Evolutionary conservation across 1,284 basidiomycete genomes (phyloP).

Genomic region (Rhodotorula sp.): DNA sequence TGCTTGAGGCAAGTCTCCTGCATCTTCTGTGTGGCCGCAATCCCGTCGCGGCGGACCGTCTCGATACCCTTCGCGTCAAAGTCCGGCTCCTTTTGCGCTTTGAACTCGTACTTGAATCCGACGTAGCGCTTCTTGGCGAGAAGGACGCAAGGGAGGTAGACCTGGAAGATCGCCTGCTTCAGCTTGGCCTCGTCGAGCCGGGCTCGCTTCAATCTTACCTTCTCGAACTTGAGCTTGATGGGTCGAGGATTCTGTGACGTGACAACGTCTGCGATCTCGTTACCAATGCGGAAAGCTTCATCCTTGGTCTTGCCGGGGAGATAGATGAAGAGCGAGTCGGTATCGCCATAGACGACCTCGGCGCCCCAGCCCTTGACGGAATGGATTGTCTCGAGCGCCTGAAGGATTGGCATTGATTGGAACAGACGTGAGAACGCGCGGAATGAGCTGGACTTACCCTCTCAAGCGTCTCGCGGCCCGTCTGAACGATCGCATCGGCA

Average conservation of each 20-base stretch:
- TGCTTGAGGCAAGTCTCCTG: constrained; percentile 82
- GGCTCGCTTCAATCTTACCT: constrained; percentile 56
- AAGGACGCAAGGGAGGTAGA: constrained; percentile 88
- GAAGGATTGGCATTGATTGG: neutral
- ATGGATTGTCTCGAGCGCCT: constrained; percentile 84
- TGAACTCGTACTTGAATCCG: constrained; percentile 87
- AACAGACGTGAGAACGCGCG: neutral
- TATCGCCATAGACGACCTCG: constrained; percentile 95
- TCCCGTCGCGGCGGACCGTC: constrained; percentile 87
- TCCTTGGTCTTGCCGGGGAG: constrained; percentile 85
- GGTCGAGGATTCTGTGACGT: constrained; percentile 85
- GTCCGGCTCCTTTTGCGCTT: constrained; percentile 70
- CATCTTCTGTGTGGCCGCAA: constrained; percentile 84
- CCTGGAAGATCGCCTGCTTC: constrained; percentile 54
- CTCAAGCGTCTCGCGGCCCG: constrained; percentile 89
- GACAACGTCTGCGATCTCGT: constrained; percentile 84
- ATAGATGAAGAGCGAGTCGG: constrained; percentile 90
- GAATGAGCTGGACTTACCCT: constrained; percentile 59
- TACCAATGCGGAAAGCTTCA: constrained; percentile 86
- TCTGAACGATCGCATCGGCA: constrained; percentile 96
- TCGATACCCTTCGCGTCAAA: constrained; percentile 99
- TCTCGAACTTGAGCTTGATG: constrained; percentile 95
- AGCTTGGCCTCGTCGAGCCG: neutral
- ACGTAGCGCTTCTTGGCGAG: constrained; percentile 97
- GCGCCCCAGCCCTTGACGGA: constrained; percentile 79